A percentile compares a stretch with the other conserved stretches of the same genome.
phyloP scores from a whole-genome alignment of 2,329 filamentous ascomycete genomes.

The Epichloe uncinata region DNA sequence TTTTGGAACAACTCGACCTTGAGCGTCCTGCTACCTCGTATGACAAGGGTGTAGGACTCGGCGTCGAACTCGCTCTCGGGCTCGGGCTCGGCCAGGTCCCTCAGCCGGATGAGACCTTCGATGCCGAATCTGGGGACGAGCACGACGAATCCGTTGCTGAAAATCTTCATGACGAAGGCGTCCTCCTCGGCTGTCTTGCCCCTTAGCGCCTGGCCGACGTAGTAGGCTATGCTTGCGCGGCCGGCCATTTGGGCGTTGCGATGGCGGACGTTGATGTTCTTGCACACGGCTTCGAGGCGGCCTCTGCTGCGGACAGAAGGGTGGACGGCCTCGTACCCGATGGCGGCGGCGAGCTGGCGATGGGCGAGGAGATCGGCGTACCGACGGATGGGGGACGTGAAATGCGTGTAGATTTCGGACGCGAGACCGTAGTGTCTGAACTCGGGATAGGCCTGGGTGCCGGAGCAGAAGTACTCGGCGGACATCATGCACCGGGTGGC shows the following conservation, averaged over 20 bases:
- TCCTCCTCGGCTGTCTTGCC: conserved; percentile 66
- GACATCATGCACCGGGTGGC: conserved; percentile 99
- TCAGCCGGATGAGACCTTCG: conserved; percentile 75
- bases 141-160: conserved; percentile 93
- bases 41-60: conserved; percentile 66
- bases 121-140: conserved; percentile 94
- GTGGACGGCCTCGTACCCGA: conserved; percentile 82
- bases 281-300: conserved; percentile 85
- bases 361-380: conserved; percentile 96
- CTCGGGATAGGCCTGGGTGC: conserved; percentile 82
- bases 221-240: conserved; percentile 90
- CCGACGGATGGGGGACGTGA: conserved; percentile 91
- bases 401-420: conserved; percentile 95
- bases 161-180: conserved; percentile 92
- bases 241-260: conserved; percentile 95
- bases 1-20: conserved; percentile 82
- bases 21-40: conserved; percentile 39
- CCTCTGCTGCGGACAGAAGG: conserved; percentile 66
- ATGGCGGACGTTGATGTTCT: conserved; percentile 96
- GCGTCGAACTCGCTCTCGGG: conserved; percentile 74
- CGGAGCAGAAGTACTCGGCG: conserved; percentile 94
- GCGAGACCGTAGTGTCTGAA: conserved; percentile 96
- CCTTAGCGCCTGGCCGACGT: conserved; percentile 91
- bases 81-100: conserved; percentile 67
- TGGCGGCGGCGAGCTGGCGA: conserved; percentile 86